Percentiles rank a stretch among this genome's conserved stretches.
Conservation (phyloP, 2,329 filamentous ascomycete species). For the Xylariales sp. region DNA sequence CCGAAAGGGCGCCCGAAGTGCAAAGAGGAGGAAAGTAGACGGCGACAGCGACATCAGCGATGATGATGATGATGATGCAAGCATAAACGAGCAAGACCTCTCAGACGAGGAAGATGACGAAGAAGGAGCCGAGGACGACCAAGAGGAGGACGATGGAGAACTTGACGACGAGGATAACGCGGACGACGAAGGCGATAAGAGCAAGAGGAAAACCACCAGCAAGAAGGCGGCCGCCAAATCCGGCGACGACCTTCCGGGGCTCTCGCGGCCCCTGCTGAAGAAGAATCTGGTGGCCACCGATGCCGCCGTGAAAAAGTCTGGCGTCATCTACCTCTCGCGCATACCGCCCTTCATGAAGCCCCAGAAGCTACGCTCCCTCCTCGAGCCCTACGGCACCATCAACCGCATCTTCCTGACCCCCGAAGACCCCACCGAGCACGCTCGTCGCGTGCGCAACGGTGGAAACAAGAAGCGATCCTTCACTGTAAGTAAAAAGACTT, state of each 20-base stretch:
- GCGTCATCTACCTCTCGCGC: conserved; percentile 78
- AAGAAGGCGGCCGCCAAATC: too few species aligned
- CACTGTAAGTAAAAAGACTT: too few species aligned
- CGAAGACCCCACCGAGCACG: conserved; percentile 64
- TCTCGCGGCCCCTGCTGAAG: conserved; percentile 54
- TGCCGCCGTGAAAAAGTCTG: conserved; percentile 65
- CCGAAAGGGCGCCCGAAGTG: conserved; percentile 56
- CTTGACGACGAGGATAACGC: conserved; percentile 17
- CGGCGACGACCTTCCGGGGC: conserved; percentile 40
- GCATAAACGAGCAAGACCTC: conserved; percentile 26
- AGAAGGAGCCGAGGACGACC: conserved; percentile 9
- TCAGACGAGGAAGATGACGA: conserved; percentile 17
- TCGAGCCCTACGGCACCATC: conserved; percentile 63
- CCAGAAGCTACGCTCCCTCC: conserved; percentile 67
- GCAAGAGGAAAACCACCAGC: conserved; percentile 20
- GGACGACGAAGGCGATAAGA: conserved; percentile 14
- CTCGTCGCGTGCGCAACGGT: conserved; percentile 63
- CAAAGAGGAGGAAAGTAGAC: conserved; percentile 45
- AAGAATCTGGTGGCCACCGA: conserved; percentile 65
- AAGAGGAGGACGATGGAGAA: conserved; percentile 17
- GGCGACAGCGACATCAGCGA: conserved; percentile 18
- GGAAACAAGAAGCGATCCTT: conserved; percentile 83
- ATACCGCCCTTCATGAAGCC: conserved; percentile 89
- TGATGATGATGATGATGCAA: conserved; percentile 23
- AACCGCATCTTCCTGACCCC: conserved; percentile 71